These are phyloP conservation scores for Myriosclerotinia curreyana DNA, from an alignment of 2,329 filamentous ascomycete genomes.

Conservation along the genomic window DNA sequence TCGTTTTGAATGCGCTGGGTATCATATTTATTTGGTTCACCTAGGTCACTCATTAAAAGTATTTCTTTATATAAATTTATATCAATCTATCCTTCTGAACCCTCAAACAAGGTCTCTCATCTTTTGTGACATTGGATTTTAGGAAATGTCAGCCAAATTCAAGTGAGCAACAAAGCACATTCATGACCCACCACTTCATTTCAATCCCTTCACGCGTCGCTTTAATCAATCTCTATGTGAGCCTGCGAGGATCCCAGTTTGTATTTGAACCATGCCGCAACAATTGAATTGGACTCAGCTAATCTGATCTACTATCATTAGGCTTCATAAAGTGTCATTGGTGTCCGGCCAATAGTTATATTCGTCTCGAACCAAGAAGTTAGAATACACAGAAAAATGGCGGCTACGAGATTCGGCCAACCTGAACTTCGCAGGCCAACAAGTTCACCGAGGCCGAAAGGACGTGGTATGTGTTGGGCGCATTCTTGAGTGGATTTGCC, in stretches of 20 bases:
- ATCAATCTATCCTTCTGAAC: not conserved
- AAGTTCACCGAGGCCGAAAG: constrained; percentile 56
- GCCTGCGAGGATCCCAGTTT: not conserved
- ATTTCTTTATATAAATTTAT: constrained; percentile 6
- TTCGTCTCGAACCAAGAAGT: constrained; percentile 22
- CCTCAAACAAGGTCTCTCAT: constrained; percentile 25
- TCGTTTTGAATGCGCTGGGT: constrained; percentile 5
- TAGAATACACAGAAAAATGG: constrained; percentile 30
- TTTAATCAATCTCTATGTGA: not conserved
- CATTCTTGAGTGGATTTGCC: constrained; percentile 4
- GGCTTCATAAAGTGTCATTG: constrained; percentile 36
- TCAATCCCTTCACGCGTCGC: not conserved
- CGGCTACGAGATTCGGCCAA: constrained; percentile 37
- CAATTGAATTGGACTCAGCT: constrained; percentile 23
- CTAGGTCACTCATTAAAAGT: not conserved
- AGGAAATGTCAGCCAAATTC: constrained; percentile 37
- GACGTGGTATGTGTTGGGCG: constrained; percentile 46
- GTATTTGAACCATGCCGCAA: not conserved
- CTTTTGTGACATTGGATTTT: constrained; percentile 22
- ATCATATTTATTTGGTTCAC: not conserved
- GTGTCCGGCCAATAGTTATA: constrained; percentile 38
- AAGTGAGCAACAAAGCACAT: constrained; percentile 31
- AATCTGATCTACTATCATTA: constrained; percentile 23
- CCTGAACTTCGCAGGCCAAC: constrained; percentile 42
- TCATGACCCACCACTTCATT: not conserved